Conservation (phyloP, 768 basidiomycete species). For the Mycena floridula region DNA sequence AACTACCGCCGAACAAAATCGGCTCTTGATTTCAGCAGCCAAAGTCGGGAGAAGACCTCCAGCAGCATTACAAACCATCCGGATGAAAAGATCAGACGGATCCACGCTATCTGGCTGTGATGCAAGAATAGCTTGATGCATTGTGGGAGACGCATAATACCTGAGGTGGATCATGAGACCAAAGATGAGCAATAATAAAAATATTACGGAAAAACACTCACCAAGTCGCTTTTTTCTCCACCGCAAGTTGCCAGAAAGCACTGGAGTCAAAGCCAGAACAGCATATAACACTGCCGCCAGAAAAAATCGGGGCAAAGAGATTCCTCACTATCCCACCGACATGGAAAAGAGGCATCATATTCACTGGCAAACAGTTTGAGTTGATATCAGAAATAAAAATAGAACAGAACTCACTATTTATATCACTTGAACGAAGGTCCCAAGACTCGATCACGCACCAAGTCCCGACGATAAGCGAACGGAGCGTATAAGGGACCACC, state of each 20-base stretch:
- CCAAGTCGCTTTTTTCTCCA: conserved; percentile 39
- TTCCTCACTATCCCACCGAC: conserved; percentile 56
- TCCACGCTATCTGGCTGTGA: conserved; percentile 25
- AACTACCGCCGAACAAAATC: conserved; percentile 40
- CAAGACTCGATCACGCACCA: conserved; percentile 36
- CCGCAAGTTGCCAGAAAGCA: conserved; percentile 39
- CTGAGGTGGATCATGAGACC: conserved; percentile 14
- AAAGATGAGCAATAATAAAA: background rate
- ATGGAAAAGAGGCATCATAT: conserved; percentile 53
- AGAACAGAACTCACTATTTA: conserved; percentile 32
- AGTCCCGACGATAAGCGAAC: conserved; percentile 36
- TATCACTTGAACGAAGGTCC: conserved; percentile 29
- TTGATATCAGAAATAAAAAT: background rate
- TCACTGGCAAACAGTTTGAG: conserved; percentile 18
- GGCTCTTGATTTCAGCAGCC: conserved; percentile 37
- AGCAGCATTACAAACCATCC: conserved; percentile 44
- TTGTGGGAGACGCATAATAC: conserved; percentile 45
- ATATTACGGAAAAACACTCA: too few species aligned
- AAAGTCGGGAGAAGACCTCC: conserved; percentile 47
- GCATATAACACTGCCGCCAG: conserved; percentile 47
- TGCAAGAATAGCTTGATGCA: conserved; percentile 42
- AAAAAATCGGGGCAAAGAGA: conserved; percentile 46
- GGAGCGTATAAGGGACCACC: conserved; percentile 37
- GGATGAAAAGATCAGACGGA: conserved; percentile 29
- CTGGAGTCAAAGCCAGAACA: conserved; percentile 47